A percentile compares a stretch with the other conserved stretches of the same genome.
phyloP scores from a whole-genome alignment of 2,329 filamentous ascomycete species.

The Emydomyces testavorans region DNA sequence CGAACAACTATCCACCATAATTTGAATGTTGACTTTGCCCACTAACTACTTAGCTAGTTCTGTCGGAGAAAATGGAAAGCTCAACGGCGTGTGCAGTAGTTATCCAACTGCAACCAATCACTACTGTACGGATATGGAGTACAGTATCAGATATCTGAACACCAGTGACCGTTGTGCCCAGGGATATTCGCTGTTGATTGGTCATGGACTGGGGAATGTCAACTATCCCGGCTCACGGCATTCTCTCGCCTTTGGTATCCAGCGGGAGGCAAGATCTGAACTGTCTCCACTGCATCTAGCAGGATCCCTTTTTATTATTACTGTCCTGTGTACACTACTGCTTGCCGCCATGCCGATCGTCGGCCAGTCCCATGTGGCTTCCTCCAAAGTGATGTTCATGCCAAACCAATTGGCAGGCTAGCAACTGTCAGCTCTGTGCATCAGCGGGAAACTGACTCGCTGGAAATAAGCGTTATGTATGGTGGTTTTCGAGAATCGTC shows the following conservation, averaged over 20 bases:
- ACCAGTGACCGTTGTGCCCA: background rate
- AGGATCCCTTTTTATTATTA: background rate
- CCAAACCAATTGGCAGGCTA: too few species aligned
- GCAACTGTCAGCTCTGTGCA: too few species aligned
- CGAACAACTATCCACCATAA: too few species aligned
- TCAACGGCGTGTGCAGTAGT: too few species aligned
- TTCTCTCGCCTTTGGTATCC: background rate
- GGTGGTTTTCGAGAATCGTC: background rate
- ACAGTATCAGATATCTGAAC: background rate
- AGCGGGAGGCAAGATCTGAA: background rate
- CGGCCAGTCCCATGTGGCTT: conserved; percentile 1
- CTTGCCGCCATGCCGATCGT: background rate
- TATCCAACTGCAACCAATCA: too few species aligned
- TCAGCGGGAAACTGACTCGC: too few species aligned
- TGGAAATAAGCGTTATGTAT: background rate
- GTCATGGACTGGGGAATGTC: too few species aligned
- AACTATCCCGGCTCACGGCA: background rate
- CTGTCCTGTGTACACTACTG: background rate
- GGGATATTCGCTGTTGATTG: background rate
- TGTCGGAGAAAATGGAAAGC: too few species aligned
- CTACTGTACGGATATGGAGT: background rate
- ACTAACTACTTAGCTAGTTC: too few species aligned
- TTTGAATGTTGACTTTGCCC: too few species aligned
- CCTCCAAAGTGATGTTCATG: background rate
- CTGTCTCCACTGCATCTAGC: background rate